Base-by-base conservation (phyloP, 257 asterid species). In the Verbascum thapsus region DNA sequence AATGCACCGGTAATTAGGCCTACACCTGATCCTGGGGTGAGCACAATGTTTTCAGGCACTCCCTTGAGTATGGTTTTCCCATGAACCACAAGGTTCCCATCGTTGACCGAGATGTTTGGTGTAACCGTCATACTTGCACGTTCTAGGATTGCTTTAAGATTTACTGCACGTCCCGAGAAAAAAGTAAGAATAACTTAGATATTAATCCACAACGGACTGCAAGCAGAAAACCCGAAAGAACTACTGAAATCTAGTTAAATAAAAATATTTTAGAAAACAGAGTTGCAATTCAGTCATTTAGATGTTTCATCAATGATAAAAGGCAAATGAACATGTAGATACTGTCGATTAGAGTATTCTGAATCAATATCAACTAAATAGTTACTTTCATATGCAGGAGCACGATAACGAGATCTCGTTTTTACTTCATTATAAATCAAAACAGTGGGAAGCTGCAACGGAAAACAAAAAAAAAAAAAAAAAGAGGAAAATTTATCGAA, bases 61-160 rank as follows among this genome's bases (percentile, higher is more conserved):
- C 94, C 94, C 10, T 62, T 80, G 71, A 92, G 87, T 63, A 92
- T 82, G 68, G 96, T 89, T 76, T 85, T 92, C 59, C 97, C 97
- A 62, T 87, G 95, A 76, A 89, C 97, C 80, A 85, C 84, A 43
- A 92, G 99, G 94, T 81, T 85, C 55, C 96, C 95, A 9, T 83
- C 91, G 58, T 71, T 81, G 68, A 92, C 83, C 10, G 86, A 77
- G 77, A 92, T 87, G 30, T 73, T 82, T 9, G 99, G 99, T 54
- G 91, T 92, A 26, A 92, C 86, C 11, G 99, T 89, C 97, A 92
- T 88, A 76, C 78, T 80, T 18, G 72, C 63, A 13, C 56, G 37
- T 50, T 57, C 52, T 61, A 53, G 66, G 53, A 48, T 53, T 59
- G 40, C 66, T 70, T 60, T 55, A 58, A 53, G 64, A 56, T 62